Percentiles rank a stretch among this genome's conserved stretches.
Evolutionary conservation across 345 rosid genomes (phyloP).

Genomic region (Murraya koenigii): DNA sequence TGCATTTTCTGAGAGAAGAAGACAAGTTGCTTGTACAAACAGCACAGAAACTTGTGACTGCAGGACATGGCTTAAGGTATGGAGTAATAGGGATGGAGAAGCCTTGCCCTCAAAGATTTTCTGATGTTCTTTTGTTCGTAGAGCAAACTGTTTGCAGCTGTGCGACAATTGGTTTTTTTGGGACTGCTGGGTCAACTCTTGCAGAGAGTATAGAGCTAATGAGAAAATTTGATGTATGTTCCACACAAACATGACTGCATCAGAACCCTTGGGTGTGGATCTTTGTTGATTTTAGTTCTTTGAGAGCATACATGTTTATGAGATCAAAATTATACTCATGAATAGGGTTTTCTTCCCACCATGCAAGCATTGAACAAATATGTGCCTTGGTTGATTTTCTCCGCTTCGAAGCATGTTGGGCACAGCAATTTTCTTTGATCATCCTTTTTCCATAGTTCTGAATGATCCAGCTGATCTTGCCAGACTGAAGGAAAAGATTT

Average conservation of each 20-base stretch:
- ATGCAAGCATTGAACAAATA: background rate
- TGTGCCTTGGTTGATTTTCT: background rate
- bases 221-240: slow-evolving; percentile 62
- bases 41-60: slow-evolving; percentile 39
- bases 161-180: slow-evolving; percentile 91
- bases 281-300: background rate
- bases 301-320: background rate
- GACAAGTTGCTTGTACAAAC: slow-evolving; percentile 53
- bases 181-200: slow-evolving; percentile 91
- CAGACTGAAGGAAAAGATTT: background rate
- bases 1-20: slow-evolving; percentile 54
- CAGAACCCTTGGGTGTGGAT: background rate
- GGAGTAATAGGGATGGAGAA: slow-evolving; percentile 39
- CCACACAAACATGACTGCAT: slow-evolving; percentile 9
- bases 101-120: slow-evolving; percentile 40
- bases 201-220: slow-evolving; percentile 73
- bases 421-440: background rate
- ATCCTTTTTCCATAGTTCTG: background rate
- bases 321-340: background rate
- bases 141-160: slow-evolving; percentile 92
- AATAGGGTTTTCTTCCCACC: background rate
- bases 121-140: slow-evolving; percentile 61
- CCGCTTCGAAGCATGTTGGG: background rate
- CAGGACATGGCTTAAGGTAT: slow-evolving; percentile 48
- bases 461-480: background rate